These are phyloP conservation scores for Ceratocystis variospora DNA, from an alignment of 2,329 filamentous ascomycete genomes.

Conservation along the genomic window DNA sequence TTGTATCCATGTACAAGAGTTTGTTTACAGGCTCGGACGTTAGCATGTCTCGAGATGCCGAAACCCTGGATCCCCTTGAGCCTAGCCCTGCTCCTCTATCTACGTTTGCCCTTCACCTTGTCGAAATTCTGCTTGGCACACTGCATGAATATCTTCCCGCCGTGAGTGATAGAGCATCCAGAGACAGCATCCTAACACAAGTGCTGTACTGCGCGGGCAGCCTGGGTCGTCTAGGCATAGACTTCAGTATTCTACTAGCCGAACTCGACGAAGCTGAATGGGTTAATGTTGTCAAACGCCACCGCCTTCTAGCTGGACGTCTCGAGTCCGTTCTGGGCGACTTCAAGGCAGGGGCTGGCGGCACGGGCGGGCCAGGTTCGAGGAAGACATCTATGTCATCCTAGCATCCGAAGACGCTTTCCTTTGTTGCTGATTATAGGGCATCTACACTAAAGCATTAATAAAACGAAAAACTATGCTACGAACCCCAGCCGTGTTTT, in stretches of 20 bases:
- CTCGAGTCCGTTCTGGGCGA: slow-evolving; percentile 54
- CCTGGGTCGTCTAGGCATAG: slow-evolving; percentile 74
- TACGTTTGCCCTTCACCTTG: slow-evolving; percentile 72
- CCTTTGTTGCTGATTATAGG: not conserved
- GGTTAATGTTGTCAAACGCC: slow-evolving; percentile 79
- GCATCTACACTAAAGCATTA: not conserved
- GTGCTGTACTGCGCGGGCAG: slow-evolving; percentile 88
- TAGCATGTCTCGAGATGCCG: slow-evolving; percentile 9
- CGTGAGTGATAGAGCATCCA: slow-evolving; percentile 61
- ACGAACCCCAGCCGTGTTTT: not conserved
- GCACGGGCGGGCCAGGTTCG: slow-evolving; percentile 10
- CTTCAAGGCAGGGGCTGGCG: slow-evolving; percentile 26
- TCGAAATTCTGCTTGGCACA: slow-evolving; percentile 66
- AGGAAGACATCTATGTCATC: slow-evolving; percentile 12
- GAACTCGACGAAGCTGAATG: slow-evolving; percentile 46
- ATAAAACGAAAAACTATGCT: not conserved
- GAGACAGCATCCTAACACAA: slow-evolving; percentile 82
- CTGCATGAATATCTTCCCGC: slow-evolving; percentile 65
- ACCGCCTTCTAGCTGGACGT: slow-evolving; percentile 68
- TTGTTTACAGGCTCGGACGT: slow-evolving; percentile 49
- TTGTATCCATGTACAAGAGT: slow-evolving; percentile 85
- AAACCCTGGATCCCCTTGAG: slow-evolving; percentile 32
- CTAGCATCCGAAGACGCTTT: not conserved
- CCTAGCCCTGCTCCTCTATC: slow-evolving; percentile 62
- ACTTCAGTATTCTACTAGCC: slow-evolving; percentile 72